Percentiles rank a stretch among this genome's conserved stretches.
phyloP scores from a whole-genome alignment of 495 filamentous ascomycete species.

The Friedmanniomyces simplex region DNA sequence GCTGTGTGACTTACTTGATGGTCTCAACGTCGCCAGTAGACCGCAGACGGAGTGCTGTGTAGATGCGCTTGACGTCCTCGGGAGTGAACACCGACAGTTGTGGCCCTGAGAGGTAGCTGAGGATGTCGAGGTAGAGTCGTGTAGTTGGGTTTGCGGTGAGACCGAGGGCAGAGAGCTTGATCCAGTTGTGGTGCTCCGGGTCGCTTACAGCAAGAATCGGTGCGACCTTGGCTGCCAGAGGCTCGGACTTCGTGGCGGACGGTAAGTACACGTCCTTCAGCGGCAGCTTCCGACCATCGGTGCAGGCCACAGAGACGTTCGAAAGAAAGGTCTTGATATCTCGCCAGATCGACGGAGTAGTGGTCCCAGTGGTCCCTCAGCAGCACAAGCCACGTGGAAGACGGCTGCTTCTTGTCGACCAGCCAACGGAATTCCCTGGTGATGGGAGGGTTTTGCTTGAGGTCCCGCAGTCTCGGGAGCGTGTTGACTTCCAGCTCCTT shows the following conservation, averaged over 20 bases:
- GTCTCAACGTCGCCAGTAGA: not conserved
- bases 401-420: not conserved
- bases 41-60: not conserved
- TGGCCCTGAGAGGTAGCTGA: not conserved
- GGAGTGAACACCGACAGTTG: not conserved
- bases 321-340: not conserved
- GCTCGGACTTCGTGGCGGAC: not conserved
- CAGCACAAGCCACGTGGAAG: not conserved
- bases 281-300: not conserved
- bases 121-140: not conserved
- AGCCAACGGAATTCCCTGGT: not conserved
- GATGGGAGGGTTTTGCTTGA: not conserved
- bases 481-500: not conserved
- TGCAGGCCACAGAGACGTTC: not conserved
- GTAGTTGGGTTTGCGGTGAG: not conserved
- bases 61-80: not conserved
- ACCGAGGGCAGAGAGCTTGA: not conserved
- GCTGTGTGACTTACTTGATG: not conserved
- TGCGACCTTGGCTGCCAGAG: not conserved
- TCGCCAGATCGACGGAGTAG: not conserved
- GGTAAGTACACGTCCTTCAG: conserved; percentile 1
- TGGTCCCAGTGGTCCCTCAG: not conserved
- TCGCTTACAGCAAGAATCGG: not conserved
- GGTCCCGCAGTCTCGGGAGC: not conserved
- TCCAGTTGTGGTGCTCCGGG: not conserved